Base-by-base conservation (phyloP, 441 rosid genomes). In the Populus hybrid region DNA sequence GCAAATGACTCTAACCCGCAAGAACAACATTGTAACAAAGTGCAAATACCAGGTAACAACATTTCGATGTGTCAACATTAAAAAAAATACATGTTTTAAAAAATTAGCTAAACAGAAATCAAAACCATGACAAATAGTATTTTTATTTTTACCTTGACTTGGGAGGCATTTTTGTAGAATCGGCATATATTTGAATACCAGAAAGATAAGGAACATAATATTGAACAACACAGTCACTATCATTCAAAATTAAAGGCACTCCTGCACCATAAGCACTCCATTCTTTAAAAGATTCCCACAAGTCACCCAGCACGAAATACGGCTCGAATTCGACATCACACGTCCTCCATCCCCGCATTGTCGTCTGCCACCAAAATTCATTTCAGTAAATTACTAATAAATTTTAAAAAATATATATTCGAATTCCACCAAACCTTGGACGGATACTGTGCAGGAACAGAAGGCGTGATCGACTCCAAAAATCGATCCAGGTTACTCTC, bases 251-350 rank as follows among this genome's bases (percentile, higher is more conserved):
- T 18, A 93, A 81, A 70, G 94, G 96, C 71, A 93, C 94, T 57
- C 96, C 94, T 2, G 85, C 86, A 59, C 94, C 98, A 80, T 91
- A 91, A n/a, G 93, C 96, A 84, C 94, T 93, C 91, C 94, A 93
- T 83, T 93, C 94, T 74, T 87, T 86, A 61, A 90, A 91, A 4
- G 96, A 88, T 82, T 93, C 94, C 96, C 98, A 93, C 26, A 93
- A 76, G 88, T 93, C 94, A 4, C 89, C 93, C 30, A 93, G 88
- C 66, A 85, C 85, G 81, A 93, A 93, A 74, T 87, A 90, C 6
- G 93, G 91, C 77, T 83, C 86, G 72, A 50, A 76, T 30, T 90
- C 87, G 68, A 34, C 78, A 75, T 84, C 87, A 78, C 84, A 80
- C 4, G 88, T 88, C 82, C 79, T 84, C 82, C 82, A 76, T 20